Percentiles rank a stretch among this genome's conserved stretches.
These are phyloP conservation scores for Ophiostoma ulmi DNA, from an alignment of 2,329 filamentous ascomycete genomes.

Conservation along the genomic window DNA sequence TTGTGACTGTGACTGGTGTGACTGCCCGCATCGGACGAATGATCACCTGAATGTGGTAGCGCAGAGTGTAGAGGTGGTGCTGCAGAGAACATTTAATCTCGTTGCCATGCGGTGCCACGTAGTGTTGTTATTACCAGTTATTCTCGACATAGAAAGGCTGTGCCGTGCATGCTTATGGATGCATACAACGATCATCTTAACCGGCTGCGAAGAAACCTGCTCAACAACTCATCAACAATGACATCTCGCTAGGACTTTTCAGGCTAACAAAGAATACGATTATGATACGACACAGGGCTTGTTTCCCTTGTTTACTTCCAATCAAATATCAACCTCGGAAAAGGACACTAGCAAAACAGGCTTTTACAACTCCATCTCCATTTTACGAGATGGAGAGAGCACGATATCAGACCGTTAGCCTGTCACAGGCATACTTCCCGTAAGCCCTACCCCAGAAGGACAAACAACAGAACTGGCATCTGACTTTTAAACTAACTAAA, in stretches of 20 bases:
- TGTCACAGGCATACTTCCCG: not conserved
- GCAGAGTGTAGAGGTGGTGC: not conserved
- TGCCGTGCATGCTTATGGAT: not conserved
- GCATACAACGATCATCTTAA: not conserved
- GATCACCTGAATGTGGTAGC: constrained; percentile 4
- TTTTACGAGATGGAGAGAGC: not conserved
- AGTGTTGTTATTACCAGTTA: not conserved
- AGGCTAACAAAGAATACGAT: not conserved
- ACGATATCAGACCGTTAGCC: not conserved
- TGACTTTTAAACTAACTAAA: not conserved
- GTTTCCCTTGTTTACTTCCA: not conserved
- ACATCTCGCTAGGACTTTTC: too few relatives aligned
- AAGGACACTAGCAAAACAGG: constrained; percentile 6
- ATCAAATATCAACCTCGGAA: not conserved
- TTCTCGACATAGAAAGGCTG: not conserved
- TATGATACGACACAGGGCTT: not conserved
- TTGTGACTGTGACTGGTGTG: not conserved
- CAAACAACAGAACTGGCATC: not conserved
- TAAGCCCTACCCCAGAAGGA: not conserved
- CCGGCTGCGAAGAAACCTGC: not conserved
- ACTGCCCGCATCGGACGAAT: constrained; percentile 10
- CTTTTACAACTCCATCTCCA: not conserved
- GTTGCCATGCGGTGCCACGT: constrained; percentile 8
- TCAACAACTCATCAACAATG: too few relatives aligned
- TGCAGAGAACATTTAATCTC: not conserved